Base-by-base conservation (phyloP, 1,284 basidiomycete species). In the Cutaneotrichosporon cavernicola region DNA sequence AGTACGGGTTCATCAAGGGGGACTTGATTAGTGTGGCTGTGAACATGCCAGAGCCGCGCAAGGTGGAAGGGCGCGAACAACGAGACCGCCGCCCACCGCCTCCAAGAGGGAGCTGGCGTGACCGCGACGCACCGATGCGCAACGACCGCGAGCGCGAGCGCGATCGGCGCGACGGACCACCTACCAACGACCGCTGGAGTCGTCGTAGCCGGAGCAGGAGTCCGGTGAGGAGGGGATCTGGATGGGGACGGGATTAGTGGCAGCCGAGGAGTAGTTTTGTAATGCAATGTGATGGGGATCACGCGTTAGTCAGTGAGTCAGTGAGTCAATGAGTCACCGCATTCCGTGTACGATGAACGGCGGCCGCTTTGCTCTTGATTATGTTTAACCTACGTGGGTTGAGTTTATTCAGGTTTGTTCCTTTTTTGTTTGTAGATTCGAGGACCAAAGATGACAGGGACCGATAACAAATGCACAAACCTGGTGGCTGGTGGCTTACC, bases 1-100 rank as follows among this genome's bases (percentile, higher is more conserved):
- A 60, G 10, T 78, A 77, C 55, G 77, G 74, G 11, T 79, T 75
- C 65, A 58, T 75, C 22, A 76, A 72, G 7, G 77, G 77, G 22
- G 77, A 79, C 62, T 60, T 77, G 40, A 56, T 79, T n/a, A 72
- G 70, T 26, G 69, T 79, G 3, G 68, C 65, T 4, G 56, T 79
- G 14, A 53, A 66, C 55, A 65, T 77, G 1, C 77, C 77, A 14
- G 75, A 76, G 57, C 73, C 76, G 40, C 22, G 30, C 14, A 13
- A 13, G 50, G 26, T 5, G 26, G 6, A 14, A 4, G 26, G 7
- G 22, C 22, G 51, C 31, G 16, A 10, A 13, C 26, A 31, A 6
- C 50, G 50, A 26, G 50, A 52, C 7, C 22, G 50, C 26, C 50
- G 11, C 4, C 26, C 26, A 8, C 50, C 50, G 11, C 49, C 49